Evolutionary conservation across 2,329 filamentous ascomycete species (phyloP), one percentile per base, ranked within the genome.

Genomic region (Keithomyces neogunnii): DNA sequence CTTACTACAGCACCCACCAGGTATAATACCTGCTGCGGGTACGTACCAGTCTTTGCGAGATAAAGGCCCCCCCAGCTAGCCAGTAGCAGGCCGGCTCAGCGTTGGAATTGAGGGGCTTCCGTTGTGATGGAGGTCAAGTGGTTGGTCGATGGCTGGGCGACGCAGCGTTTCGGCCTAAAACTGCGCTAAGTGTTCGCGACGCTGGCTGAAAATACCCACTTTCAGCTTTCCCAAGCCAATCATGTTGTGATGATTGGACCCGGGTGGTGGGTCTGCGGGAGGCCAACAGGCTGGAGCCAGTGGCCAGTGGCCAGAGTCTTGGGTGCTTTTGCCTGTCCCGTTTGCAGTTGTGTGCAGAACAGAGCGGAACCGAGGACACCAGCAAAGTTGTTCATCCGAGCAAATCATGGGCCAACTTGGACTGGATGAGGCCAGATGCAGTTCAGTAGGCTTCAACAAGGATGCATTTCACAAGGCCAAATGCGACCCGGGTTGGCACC

Each of bases 171-270:
- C 56, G 59, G 58, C 60, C 49, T 55, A 53, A 57, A 58, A 53
- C 51, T 59, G 56, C 56, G 53, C 52, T 51, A 49, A 35, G 47
- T 48, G 51, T 48, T 47, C 45, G 40, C 45, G 28, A 50, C 42
- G 53, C 45, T 53, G 45, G 49, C 58, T 53, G 55, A 51, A 19
- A 5, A 26, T 13, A 49, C 58, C 55, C 52, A 49, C 35, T 3
- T 3, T 28, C 9, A 39, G 26, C 38, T 26, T 46, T 39, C n/a
- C 36, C 36, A 32, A 51, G 57, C 71, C 67, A 70, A 70, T 70
- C 62, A 69, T 50, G 44, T 28, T 31, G 56, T 54, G 59, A 59
- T 64, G 61, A 66, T 68, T 65, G 65, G 63, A 66, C 65, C 65
- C 66, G 65, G 43, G 11, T 46, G 19, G 46, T 33, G 30, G 49